These are phyloP conservation scores for Heliosperma pusillum DNA, from an alignment of 148 eudicot genomes.

Conservation along the genomic window DNA sequence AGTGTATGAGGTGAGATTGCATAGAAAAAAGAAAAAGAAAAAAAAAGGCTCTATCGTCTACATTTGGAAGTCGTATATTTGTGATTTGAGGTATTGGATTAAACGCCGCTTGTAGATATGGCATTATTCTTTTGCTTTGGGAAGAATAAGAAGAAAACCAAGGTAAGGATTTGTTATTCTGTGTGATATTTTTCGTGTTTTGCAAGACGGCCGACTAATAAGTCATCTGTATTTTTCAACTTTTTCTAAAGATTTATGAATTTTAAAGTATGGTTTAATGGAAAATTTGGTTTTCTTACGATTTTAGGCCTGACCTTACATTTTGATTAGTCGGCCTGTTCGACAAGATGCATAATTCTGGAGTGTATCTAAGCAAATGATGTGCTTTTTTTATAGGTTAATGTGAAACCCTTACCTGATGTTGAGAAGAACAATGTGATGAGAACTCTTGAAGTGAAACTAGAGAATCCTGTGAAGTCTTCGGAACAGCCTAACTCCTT, in stretches of 20 bases:
- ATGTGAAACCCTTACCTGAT: slow-evolving; percentile 23
- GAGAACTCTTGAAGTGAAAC: slow-evolving; percentile 41
- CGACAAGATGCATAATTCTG: background rate
- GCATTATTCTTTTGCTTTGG: slow-evolving; percentile 54
- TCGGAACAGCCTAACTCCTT: slow-evolving; percentile 40
- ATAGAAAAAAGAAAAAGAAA: background rate
- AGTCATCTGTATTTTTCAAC: background rate
- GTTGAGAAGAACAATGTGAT: slow-evolving; percentile 23
- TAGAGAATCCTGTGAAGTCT: slow-evolving; percentile 36
- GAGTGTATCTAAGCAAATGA: background rate
- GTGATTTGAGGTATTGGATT: background rate
- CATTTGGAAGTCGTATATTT: slow-evolving; percentile 6
- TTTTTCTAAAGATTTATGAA: background rate
- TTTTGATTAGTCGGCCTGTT: background rate
- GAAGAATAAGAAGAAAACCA: slow-evolving; percentile 43
- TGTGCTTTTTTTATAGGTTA: slow-evolving; percentile 33
- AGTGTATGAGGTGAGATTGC: slow-evolving; percentile 8
- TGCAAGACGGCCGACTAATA: too few species aligned
- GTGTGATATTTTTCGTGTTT: background rate
- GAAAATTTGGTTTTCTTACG: too few species aligned
- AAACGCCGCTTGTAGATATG: slow-evolving; percentile 30
- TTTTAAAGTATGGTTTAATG: too few species aligned
- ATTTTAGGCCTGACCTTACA: too few species aligned
- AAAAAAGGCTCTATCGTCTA: background rate
- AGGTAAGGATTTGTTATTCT: slow-evolving; percentile 37